Evolutionary conservation across 169 alveolate species (phyloP).

Genomic region (Eimeria sp.): DNA sequence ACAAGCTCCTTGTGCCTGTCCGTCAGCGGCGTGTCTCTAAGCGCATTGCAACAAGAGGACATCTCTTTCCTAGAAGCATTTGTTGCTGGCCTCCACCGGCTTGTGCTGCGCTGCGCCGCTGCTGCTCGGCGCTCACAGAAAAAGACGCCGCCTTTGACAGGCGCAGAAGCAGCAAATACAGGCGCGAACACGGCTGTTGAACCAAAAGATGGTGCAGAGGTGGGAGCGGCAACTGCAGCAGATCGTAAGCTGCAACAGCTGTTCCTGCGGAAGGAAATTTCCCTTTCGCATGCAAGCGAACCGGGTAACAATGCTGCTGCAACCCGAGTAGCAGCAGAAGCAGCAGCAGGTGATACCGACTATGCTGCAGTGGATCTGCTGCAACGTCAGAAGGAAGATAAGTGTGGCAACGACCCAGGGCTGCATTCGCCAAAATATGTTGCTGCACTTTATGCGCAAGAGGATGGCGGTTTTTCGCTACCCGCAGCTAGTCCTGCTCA

Average conservation of each 20-base stretch:
- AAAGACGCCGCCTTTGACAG: background rate
- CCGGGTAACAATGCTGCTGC: background rate
- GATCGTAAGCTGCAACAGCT: background rate
- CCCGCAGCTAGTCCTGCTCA: background rate
- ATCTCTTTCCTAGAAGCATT: slow-evolving; percentile 22
- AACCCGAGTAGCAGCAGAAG: slow-evolving; percentile 2
- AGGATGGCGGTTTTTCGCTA: background rate
- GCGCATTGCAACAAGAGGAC: slow-evolving; percentile 38
- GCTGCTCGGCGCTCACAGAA: slow-evolving; percentile 41
- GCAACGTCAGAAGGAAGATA: background rate
- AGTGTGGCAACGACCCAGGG: background rate
- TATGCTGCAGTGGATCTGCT: background rate
- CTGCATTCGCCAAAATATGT: background rate
- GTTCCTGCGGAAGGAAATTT: background rate
- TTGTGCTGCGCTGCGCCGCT: slow-evolving; percentile 73
- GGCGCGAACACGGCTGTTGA: background rate
- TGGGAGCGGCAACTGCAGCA: background rate
- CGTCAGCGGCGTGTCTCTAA: slow-evolving; percentile 12
- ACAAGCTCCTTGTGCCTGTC: slow-evolving; percentile 18
- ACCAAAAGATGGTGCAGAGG: background rate
- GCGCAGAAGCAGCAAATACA: slow-evolving; percentile 10
- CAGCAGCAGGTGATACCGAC: background rate
- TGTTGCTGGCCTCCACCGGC: slow-evolving; percentile 29
- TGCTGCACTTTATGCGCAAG: background rate
- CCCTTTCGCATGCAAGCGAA: background rate